Conservation (phyloP, 106 monocot genomes). For the Platanthera guangdongensis region DNA sequence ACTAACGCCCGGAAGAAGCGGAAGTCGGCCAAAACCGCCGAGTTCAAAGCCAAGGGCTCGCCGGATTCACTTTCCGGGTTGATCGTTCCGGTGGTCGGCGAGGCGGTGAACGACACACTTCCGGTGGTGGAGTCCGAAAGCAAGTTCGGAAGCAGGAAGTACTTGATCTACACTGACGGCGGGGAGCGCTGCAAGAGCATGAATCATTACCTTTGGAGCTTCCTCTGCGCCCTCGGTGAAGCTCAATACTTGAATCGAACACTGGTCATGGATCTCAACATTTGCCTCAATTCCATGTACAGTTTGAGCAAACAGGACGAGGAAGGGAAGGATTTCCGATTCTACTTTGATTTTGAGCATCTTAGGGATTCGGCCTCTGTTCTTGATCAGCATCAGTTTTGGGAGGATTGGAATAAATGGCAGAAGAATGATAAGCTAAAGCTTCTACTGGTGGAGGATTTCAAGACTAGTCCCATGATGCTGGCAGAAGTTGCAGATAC, state of each 20-base stretch:
- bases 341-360: conserved; percentile 94
- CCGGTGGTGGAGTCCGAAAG: conserved; percentile 66
- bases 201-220: conserved; percentile 89
- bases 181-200: conserved; percentile 93
- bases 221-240: conserved; percentile 85
- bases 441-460: conserved; percentile 65
- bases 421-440: conserved; percentile 54
- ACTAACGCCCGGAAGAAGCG: conserved; percentile 55
- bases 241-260: conserved; percentile 82
- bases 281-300: conserved; percentile 67
- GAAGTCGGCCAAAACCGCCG: conserved; percentile 13
- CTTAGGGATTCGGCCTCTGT: conserved; percentile 68
- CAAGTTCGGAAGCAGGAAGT: conserved; percentile 52
- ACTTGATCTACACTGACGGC: conserved; percentile 63
- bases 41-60: conserved; percentile 14
- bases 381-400: conserved; percentile 71
- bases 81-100: conserved; percentile 53
- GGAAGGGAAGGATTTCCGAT: conserved; percentile 86
- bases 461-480: conserved; percentile 56
- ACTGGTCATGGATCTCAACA: conserved; percentile 68
- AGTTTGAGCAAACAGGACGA: conserved; percentile 49
- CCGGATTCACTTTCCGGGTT: background rate
- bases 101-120: conserved; percentile 59
- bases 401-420: conserved; percentile 78
- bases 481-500: conserved; percentile 42